Conservation (phyloP, 768 basidiomycete species). For the Pulveroboletus sp. region DNA sequence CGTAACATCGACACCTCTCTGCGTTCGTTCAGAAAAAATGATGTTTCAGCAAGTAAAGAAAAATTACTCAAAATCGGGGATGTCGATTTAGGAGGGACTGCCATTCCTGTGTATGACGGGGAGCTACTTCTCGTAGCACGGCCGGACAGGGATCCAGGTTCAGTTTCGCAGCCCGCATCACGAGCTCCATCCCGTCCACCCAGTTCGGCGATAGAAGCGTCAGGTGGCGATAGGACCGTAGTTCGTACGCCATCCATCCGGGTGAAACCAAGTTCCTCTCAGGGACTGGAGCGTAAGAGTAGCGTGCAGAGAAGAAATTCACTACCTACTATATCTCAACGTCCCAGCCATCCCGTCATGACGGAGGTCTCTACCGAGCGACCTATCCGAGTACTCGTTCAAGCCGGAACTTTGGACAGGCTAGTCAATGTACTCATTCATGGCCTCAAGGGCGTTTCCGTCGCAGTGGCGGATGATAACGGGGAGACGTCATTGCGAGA, state of each 20-base stretch:
- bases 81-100: constrained; percentile 54
- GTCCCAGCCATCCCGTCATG: constrained; percentile 51
- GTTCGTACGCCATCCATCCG: constrained; percentile 70
- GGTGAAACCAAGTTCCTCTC: constrained; percentile 65
- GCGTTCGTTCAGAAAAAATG: constrained; percentile 23
- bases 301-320: constrained; percentile 73
- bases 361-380: constrained; percentile 65
- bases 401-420: constrained; percentile 71
- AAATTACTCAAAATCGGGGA: constrained; percentile 36
- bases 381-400: constrained; percentile 69
- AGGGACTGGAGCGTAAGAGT: constrained; percentile 70
- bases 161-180: constrained; percentile 53
- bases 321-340: constrained; percentile 68
- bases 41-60: constrained; percentile 19
- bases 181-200: constrained; percentile 65
- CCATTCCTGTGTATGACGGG: constrained; percentile 70
- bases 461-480: constrained; percentile 81
- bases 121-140: constrained; percentile 71
- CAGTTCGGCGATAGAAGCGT: constrained; percentile 50
- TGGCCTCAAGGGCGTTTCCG: constrained; percentile 71
- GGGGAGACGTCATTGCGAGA: constrained; percentile 78
- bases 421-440: constrained; percentile 73
- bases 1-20: constrained; percentile 47
- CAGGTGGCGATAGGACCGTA: constrained; percentile 37
- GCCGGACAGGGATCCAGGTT: constrained; percentile 39